Conservation (phyloP, 2,329 filamentous ascomycete species). For the Alternaria arborescens region DNA sequence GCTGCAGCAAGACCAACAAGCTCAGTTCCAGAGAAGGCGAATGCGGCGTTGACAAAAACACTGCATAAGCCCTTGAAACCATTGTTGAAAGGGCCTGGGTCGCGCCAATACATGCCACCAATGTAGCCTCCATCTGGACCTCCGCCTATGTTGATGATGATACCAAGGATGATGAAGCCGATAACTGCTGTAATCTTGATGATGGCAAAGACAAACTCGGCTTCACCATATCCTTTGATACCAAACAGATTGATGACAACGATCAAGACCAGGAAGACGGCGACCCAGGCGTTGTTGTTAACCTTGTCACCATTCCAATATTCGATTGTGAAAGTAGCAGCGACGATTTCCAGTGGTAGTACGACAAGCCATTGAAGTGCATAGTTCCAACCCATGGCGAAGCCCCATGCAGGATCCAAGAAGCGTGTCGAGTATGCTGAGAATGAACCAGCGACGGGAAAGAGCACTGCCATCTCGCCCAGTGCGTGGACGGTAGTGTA, state of each 20-base stretch:
- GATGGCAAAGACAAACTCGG: slow-evolving; percentile 86
- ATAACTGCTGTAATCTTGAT: slow-evolving; percentile 88
- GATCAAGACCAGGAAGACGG: slow-evolving; percentile 80
- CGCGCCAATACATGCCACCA: slow-evolving; percentile 77
- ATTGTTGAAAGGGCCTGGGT: slow-evolving; percentile 85
- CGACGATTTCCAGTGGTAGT: slow-evolving; percentile 85
- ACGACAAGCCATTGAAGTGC: slow-evolving; percentile 87
- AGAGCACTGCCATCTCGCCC: slow-evolving; percentile 89
- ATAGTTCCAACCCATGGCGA: slow-evolving; percentile 96
- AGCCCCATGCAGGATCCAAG: slow-evolving; percentile 91
- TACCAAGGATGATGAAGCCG: slow-evolving; percentile 87
- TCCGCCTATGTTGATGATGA: slow-evolving; percentile 85
- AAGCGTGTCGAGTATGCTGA: slow-evolving; percentile 92
- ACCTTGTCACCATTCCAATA: slow-evolving; percentile 73
- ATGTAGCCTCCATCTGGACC: slow-evolving; percentile 71
- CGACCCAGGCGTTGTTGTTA: slow-evolving; percentile 71
- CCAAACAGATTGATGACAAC: slow-evolving; percentile 72
- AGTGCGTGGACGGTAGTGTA: slow-evolving; percentile 92
- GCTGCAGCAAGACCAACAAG: slow-evolving; percentile 80
- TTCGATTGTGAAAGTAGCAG: slow-evolving; percentile 81
- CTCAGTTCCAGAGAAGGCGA: slow-evolving; percentile 79
- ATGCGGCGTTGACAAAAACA: slow-evolving; percentile 79
- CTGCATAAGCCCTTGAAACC: slow-evolving; percentile 85
- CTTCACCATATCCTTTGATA: slow-evolving; percentile 87
- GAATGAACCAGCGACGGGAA: slow-evolving; percentile 91